Evolutionary conservation across 2,329 filamentous ascomycete species (phyloP).

Genomic region (Fusarium brachygibbosum): DNA sequence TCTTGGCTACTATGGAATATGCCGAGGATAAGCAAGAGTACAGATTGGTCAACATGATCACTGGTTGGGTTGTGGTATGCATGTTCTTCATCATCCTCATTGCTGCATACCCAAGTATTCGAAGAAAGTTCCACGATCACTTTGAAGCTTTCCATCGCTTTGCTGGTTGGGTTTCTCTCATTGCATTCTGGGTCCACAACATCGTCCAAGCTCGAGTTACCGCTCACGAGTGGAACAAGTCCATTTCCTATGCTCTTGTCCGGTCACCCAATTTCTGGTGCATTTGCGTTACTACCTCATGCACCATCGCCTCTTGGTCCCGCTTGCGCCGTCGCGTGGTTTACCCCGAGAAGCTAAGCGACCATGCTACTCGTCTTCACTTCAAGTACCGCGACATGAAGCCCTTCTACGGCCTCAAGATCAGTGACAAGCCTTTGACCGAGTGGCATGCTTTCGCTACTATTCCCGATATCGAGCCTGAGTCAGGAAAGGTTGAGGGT

Average conservation of each 20-base stretch:
- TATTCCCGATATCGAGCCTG: conserved; percentile 19
- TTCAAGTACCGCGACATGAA: conserved; percentile 33
- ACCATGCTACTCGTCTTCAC: conserved; percentile 25
- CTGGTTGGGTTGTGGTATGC: conserved; percentile 12
- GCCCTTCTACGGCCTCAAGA: conserved; percentile 27
- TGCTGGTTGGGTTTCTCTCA: conserved; percentile 12
- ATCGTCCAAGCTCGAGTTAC: conserved; percentile 20
- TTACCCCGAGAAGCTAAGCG: conserved; percentile 23
- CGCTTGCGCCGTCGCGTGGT: conserved; percentile 10
- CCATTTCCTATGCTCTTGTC: conserved; percentile 4
- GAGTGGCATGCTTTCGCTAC: conserved; percentile 30
- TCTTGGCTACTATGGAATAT: conserved; percentile 18
- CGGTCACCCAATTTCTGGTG: conserved; percentile 31
- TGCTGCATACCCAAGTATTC: conserved; percentile 13
- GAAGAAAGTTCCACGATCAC: conserved; percentile 24
- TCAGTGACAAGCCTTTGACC: conserved; percentile 23
- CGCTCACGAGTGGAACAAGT: conserved; percentile 13
- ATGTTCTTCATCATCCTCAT: conserved; percentile 23
- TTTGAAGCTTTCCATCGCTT: conserved; percentile 29
- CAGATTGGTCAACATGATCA: conserved; percentile 23
- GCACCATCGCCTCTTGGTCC: conserved; percentile 19
- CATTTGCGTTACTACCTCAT: conserved; percentile 23
- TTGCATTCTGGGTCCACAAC: conserved; percentile 24
- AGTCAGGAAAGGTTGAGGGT: conserved; percentile 16
- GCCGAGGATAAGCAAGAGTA: neutral